Conservation (phyloP, 768 basidiomycete species). For the Vararia minispora region DNA sequence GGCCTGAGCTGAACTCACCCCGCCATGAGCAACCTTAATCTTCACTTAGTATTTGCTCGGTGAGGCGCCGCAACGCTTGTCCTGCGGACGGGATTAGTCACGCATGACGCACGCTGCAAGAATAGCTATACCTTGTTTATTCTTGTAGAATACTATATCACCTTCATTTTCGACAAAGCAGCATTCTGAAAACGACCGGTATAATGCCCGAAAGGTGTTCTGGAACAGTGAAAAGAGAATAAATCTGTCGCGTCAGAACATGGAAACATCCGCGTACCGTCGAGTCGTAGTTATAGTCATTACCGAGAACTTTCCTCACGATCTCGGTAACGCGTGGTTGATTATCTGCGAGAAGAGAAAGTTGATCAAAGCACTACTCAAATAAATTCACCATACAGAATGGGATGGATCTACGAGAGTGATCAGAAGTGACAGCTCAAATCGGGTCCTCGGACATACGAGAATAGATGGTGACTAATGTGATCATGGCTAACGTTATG, state of each 20-base stretch:
- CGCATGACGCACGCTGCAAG: too few relatives aligned
- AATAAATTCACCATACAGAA: too few relatives aligned
- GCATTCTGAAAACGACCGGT: slow-evolving; percentile 22
- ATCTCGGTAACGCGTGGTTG: slow-evolving; percentile 19
- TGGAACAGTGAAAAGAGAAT: slow-evolving; percentile 1
- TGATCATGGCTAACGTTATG: slow-evolving; percentile 21
- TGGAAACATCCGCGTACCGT: slow-evolving; percentile 9
- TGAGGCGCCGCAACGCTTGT: too few relatives aligned
- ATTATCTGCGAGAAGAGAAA: slow-evolving; percentile 15
- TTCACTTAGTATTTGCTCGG: too few relatives aligned
- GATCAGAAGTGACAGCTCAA: too few relatives aligned
- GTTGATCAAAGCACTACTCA: too few relatives aligned
- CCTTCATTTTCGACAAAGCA: slow-evolving; percentile 22
- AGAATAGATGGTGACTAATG: slow-evolving; percentile 17
- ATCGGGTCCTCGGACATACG: slow-evolving; percentile 3
- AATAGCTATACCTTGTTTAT: slow-evolving; percentile 18
- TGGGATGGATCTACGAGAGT: too few relatives aligned
- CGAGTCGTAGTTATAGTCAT: slow-evolving; percentile 20
- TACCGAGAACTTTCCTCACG: slow-evolving; percentile 20
- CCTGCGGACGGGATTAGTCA: too few relatives aligned
- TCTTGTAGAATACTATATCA: slow-evolving; percentile 21
- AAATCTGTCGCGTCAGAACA: neutral
- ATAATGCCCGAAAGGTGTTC: slow-evolving; percentile 19
- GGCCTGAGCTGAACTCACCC: too few relatives aligned
- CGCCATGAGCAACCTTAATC: too few relatives aligned